Percentiles rank a stretch among this genome's conserved stretches.
phyloP scores from a whole-genome alignment of 108 stramenopile genomes.

The Epipyxis sp. region DNA sequence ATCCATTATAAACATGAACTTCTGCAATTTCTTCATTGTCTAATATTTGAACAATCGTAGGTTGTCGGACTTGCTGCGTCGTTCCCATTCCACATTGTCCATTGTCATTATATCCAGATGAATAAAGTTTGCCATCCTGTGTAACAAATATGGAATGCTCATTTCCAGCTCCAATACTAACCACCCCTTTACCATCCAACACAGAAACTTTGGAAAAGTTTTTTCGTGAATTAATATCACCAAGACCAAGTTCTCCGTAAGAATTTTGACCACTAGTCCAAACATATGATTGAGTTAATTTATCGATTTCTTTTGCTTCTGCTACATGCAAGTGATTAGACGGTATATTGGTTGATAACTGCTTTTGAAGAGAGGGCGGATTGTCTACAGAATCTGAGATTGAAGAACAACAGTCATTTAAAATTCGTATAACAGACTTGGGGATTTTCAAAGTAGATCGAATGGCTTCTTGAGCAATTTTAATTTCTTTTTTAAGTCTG shows the following conservation, averaged over 20 bases:
- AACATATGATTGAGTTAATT: constrained; percentile 50
- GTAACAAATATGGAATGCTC: constrained; percentile 59
- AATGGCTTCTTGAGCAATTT: too few species aligned
- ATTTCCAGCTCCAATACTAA: constrained; percentile 61
- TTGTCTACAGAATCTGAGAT: too few species aligned
- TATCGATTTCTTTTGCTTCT: not conserved
- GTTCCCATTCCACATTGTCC: constrained; percentile 61
- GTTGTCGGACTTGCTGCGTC: constrained; percentile 46
- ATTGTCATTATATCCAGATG: constrained; percentile 64
- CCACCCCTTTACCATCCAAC: constrained; percentile 42
- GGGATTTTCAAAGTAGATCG: too few species aligned
- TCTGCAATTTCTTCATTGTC: constrained; percentile 39
- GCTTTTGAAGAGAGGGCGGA: too few species aligned
- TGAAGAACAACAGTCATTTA: too few species aligned
- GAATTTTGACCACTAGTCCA: constrained; percentile 63
- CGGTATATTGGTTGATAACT: too few species aligned
- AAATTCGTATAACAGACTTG: too few species aligned
- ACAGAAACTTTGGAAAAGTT: constrained; percentile 35
- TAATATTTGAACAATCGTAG: constrained; percentile 38
- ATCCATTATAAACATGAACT: constrained; percentile 60
- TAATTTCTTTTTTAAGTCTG: too few species aligned
- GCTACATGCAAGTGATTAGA: too few species aligned
- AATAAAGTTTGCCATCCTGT: constrained; percentile 42
- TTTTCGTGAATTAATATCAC: constrained; percentile 49
- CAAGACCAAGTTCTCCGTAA: constrained; percentile 59